A percentile compares a stretch with the other conserved stretches of the same genome.
Evolutionary conservation across 768 basidiomycete genomes (phyloP).

Genomic region (Lentinula lateritia): DNA sequence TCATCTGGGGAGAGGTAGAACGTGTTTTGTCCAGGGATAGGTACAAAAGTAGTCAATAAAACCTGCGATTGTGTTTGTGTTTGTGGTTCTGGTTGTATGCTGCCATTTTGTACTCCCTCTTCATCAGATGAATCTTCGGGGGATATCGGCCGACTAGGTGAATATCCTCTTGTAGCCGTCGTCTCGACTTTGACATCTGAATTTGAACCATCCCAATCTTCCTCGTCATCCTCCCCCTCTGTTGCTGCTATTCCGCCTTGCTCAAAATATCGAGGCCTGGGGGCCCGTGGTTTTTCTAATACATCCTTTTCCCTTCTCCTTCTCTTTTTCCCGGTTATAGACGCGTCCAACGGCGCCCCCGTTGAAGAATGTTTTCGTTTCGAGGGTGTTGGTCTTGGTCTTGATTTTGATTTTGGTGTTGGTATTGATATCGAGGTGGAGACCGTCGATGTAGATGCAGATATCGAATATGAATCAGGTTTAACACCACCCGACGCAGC

Average conservation of each 20-base stretch:
- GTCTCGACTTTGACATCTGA: slow-evolving; percentile 11
- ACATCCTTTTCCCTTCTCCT: slow-evolving; percentile 13
- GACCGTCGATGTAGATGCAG: slow-evolving; percentile 12
- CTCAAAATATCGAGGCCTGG: slow-evolving; percentile 27
- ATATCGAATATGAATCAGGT: slow-evolving; percentile 8
- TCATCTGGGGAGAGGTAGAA: slow-evolving; percentile 41
- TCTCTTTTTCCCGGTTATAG: no score
- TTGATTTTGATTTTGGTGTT: slow-evolving; percentile 1
- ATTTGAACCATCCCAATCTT: slow-evolving; percentile 13
- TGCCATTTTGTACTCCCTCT: slow-evolving; percentile 15
- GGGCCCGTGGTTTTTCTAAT: slow-evolving; percentile 14
- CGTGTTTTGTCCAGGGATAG: slow-evolving; percentile 37
- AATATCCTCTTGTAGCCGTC: slow-evolving; percentile 34
- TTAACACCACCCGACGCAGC: neutral
- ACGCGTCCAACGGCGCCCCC: neutral
- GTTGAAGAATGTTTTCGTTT: slow-evolving; percentile 40
- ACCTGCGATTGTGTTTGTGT: neutral
- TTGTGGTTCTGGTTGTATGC: neutral
- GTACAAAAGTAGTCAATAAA: slow-evolving; percentile 45
- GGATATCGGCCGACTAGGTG: slow-evolving; percentile 43
- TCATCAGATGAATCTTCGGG: slow-evolving; percentile 44
- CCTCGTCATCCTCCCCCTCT: slow-evolving; percentile 22
- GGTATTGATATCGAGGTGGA: neutral
- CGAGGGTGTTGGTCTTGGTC: slow-evolving; percentile 13
- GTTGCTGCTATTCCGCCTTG: neutral